A percentile compares a stretch with the other conserved stretches of the same genome.
Evolutionary conservation across 176 grass and related monocot species (phyloP).

Genomic region (Bothriochloa decipiens): DNA sequence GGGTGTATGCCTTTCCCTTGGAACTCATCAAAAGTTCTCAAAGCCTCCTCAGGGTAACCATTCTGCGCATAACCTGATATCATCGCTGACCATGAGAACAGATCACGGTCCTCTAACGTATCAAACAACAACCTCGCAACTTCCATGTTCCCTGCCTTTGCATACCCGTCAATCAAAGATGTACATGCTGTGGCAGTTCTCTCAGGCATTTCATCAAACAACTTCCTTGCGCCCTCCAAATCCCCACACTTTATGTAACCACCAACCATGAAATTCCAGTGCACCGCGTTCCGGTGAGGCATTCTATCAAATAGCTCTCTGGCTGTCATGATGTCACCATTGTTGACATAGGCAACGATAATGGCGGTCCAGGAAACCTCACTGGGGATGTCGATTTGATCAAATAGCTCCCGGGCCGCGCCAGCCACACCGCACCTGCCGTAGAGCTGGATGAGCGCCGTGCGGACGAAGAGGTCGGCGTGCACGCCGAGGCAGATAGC

Average conservation of each 20-base stretch:
- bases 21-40: slow-evolving; percentile 74
- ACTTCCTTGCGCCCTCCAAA: slow-evolving; percentile 42
- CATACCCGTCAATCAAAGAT: slow-evolving; percentile 75
- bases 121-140: slow-evolving; percentile 70
- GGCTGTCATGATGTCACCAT: slow-evolving; percentile 48
- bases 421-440: slow-evolving; percentile 45
- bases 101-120: slow-evolving; percentile 54
- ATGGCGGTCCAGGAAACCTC: slow-evolving; percentile 76
- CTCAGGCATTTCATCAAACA: slow-evolving; percentile 81
- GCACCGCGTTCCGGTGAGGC: slow-evolving; percentile 58
- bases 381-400: slow-evolving; percentile 56
- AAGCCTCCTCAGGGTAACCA: slow-evolving; percentile 61
- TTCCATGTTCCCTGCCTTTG: slow-evolving; percentile 65
- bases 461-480: slow-evolving; percentile 69
- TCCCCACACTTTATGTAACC: slow-evolving; percentile 74
- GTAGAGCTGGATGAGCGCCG: slow-evolving; percentile 81
- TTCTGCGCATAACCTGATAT: slow-evolving; percentile 87
- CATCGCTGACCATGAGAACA: slow-evolving; percentile 77
- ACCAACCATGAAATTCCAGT: slow-evolving; percentile 81
- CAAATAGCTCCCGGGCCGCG: slow-evolving; percentile 57
- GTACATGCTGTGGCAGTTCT: slow-evolving; percentile 57
- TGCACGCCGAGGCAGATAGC: slow-evolving; percentile 68
- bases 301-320: slow-evolving; percentile 66
- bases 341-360: slow-evolving; percentile 46
- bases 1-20: slow-evolving; percentile 54